Base-by-base conservation (phyloP, 2,329 filamentous ascomycete genomes). In the Penicillium fuscoglaucum region DNA sequence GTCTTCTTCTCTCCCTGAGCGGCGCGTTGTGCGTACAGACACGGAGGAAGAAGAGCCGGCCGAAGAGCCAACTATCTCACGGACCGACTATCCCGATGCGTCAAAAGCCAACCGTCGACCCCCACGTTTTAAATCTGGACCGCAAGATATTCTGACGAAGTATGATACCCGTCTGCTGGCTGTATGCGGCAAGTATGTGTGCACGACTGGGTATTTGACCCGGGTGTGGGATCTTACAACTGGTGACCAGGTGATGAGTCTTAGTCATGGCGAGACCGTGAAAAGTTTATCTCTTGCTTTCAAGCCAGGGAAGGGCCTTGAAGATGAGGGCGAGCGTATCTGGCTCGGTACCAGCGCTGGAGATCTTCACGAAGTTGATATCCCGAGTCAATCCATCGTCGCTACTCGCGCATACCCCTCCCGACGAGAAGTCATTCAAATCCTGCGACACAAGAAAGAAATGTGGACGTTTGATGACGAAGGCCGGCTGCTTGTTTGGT, bases 391-490 rank as follows among this genome's bases (percentile, higher is more conserved):
- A 69, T 85, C 83, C 37, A 81, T 96, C 46, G 80, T 90, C 15
- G 81, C 83, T 29, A 89, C 83, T 19, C 90, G 89, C 67, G 78
- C 84, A 51, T 90, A 90, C 2, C 95, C 98, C 68, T 86, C 87
- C 8, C 86, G 90, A 43, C 83, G 87, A 61, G 90, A 96, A 66
- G 84, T 99, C 51, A 84, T 90, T 62, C 91, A 87, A 67, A 96
- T 99, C 43, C 89, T 91, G 70, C 87, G 95, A 40, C 89, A 96
- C 73, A 88, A 86, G 61, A 91, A 91, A 65, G 90, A 97, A 69
- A 85, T 99, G 72, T 99, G 95, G 95, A 93, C 93, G 0, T 75
- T 99, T 48, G 95, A 98, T 71, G 93, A 97, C 63, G 87, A 89
- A 47, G 95, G 95, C 12, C 90, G 89, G 46, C 78, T 99, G 15